Evolutionary conservation across 2,329 filamentous ascomycete genomes (phyloP), one percentile per base, ranked within the genome.

Genomic region (Cercospora sp.): DNA sequence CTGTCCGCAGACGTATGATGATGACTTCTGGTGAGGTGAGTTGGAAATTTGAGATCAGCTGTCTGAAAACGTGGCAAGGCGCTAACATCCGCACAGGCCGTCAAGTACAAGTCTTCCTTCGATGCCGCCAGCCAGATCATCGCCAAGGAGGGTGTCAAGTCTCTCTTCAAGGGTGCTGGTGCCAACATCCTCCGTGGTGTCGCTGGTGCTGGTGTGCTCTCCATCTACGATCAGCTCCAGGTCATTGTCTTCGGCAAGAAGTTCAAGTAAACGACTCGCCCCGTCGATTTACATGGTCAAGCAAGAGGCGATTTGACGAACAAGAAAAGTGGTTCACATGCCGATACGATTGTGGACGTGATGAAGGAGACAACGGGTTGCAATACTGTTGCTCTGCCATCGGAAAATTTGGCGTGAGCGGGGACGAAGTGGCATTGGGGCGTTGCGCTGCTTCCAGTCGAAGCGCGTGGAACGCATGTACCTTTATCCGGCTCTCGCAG

Each of bases 111-210:
- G 85, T 92, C 90, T 83, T 97, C 95, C 77, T 79, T 98, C 79
- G 95, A 99, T 86, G 95, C 95, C 82, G 94, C 90, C 85, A 88
- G 88, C 85, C 93, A 98, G 90, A 99, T 99, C 82, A 84, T 98
- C 81, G 94, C 94, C 87, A 92, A 92, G 87, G 95, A 98, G 89
- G 95, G 95, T 89, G 87, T 96, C 86, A 92, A 89, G 87, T 99
- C 95, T 80, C 94, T 99, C 86, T 99, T 99, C 94, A 99, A 99
- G 93, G 95, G 95, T 94, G 95, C 95, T 83, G 95, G 95, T 93
- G 95, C 95, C 90, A 99, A 99, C 93, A 99, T 99, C 82, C 95
- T 99, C 87, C 95, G 95, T 97, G 96, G 95, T 97, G 95, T 99
- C 82, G 95, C 95, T 82, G 96, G 95, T 93, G 95, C 95, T 87